Evolutionary conservation across 768 basidiomycete genomes (phyloP), one percentile per base, ranked within the genome.

Genomic region (Hortiboletus flavorubellus): DNA sequence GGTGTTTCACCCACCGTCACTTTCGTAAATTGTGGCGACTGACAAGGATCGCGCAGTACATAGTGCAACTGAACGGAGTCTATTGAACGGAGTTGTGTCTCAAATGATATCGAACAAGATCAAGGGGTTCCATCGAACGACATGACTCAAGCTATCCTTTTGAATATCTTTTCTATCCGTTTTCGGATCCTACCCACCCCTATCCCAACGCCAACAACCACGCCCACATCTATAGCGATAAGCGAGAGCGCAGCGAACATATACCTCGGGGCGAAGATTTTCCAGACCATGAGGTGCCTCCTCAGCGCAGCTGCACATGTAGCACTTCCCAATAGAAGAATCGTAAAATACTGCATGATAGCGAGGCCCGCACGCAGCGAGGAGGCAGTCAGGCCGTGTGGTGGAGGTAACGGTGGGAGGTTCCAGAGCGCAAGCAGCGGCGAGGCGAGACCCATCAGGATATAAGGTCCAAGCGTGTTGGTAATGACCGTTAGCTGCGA

Each of bases 221-320:
- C 66, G 14, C 78, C 87, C 0, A 86, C 35, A 72, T 98, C 96
- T 2, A 91, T 82, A 2, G 80, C 80, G 5, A 92, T 40, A 35
- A 96, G 68, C 30, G 80, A 79, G 4, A 83, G 64, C 0, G 82
- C 91, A 0, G 81, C 89, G 15, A 82, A 67, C 87, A 98, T 95
- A 68, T 95, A 97, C 58, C 96, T 75, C 58, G 97, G 97, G 37
- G 95, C 96, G 64, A 98, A 99, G 4, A 98, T 87, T 73, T 98
- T 98, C 97, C 97, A 99, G 23, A 98, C 94, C 94, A 97, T 97
- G 59, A 97, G 70, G 68, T 98, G 94, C 43, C 93, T 69, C 59
- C 93, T 72, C 49, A 95, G 72, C 62, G 85, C 80, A 8, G 92
- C 89, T 0, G 91, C 85, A 53, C 84, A 84, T 7, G 83, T 69